Base-by-base conservation (phyloP, 805 yeast species). In the Wickerhamiella kurtzmanii region DNA sequence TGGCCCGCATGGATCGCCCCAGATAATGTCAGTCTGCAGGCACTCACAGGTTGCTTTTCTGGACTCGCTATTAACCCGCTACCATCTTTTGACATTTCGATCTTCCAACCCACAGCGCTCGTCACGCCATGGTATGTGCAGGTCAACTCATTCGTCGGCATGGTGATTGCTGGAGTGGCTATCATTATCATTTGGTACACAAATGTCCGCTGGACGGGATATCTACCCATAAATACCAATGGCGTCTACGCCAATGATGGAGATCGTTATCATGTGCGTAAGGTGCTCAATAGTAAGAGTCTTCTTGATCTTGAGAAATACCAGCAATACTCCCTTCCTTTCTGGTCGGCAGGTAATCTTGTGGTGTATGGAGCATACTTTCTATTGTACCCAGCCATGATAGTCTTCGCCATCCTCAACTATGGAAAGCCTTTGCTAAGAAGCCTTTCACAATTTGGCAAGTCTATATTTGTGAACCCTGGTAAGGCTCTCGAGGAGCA, bases 261-360 rank as follows among this genome's bases (percentile, higher is more conserved):
- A 1, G 49, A 61, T 19, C 56, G 63, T 1, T 75, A 67, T 54
- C 62, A 70, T 28, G 69, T 75, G 15, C 63, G 68, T 35, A 60
- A 66, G 45, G 68, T 75, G 8, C 56, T 74, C 40, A 62, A 76
- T 75, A 77, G 58, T 54, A 41, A 65, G 62, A 47, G 80, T 2
- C 53, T 58, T 16, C 40, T 80, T 51, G 67, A 73, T 54, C 62
- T 63, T 45, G 61, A 59, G 4, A 75, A 66, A 11, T 80, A 79
- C 61, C 62, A 73, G 54, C 58, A 61, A 5, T 80, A 80, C 63
- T 79, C 85, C 1, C 82, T 84, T 3, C 85, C 86, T 4, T 80
- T 72, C 60, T 78, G 76, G 56, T 59, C 75, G 35, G 83, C 85
- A 6, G 82, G 78, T 1, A 74, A 74, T 57, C 61, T 78, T 50